These are phyloP conservation scores for Penicillium simplicissimum DNA, from an alignment of 495 filamentous ascomycete species.

Conservation along the genomic window DNA sequence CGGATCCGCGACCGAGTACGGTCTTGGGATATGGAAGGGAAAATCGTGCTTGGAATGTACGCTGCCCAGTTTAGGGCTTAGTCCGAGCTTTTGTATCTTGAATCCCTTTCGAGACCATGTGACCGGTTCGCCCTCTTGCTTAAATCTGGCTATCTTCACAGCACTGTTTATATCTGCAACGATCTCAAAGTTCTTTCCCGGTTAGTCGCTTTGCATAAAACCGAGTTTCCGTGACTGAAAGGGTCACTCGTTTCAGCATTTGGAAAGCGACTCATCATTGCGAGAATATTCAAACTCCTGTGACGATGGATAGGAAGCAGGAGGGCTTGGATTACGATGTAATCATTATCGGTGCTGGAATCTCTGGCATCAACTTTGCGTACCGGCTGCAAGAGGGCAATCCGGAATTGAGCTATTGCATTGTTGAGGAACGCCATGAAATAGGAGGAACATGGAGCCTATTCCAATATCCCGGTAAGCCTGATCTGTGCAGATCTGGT, in stretches of 20 bases:
- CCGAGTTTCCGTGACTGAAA: not conserved
- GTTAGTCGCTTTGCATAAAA: not conserved
- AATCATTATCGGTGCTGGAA: constrained; percentile 62
- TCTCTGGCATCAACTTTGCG: constrained; percentile 65
- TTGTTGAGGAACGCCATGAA: constrained; percentile 53
- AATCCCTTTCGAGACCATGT: not conserved
- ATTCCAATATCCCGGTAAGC: constrained; percentile 58
- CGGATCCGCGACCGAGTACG: not conserved
- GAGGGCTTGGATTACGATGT: constrained; percentile 43
- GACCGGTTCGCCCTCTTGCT: not conserved
- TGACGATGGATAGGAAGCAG: not conserved
- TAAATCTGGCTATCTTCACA: not conserved
- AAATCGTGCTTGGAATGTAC: not conserved
- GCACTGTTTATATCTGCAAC: not conserved
- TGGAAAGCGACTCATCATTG: not conserved
- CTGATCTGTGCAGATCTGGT: not conserved
- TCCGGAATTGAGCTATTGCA: constrained; percentile 48
- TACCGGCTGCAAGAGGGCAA: constrained; percentile 59
- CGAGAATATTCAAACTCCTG: not conserved
- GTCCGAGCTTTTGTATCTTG: not conserved
- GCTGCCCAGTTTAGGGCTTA: not conserved
- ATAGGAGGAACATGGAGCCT: constrained; percentile 66
- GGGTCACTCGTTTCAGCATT: not conserved
- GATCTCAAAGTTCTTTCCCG: not conserved
- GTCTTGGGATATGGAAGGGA: not conserved